Evolutionary conservation across 345 rosid genomes (phyloP).

Genomic region (Limnanthes douglasii): DNA sequence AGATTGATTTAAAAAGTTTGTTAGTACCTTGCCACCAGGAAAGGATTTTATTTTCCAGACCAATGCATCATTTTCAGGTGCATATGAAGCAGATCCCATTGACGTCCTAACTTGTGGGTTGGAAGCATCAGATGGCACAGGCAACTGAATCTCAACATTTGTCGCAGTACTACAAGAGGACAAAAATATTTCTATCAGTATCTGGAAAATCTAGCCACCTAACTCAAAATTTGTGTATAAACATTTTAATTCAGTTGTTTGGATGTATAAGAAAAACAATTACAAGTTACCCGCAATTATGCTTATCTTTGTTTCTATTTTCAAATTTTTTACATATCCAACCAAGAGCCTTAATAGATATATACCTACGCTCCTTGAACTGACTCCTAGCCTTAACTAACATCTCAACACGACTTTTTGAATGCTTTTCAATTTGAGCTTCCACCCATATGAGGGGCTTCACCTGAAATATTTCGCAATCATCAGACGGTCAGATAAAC

Average conservation of each 20-base stretch:
- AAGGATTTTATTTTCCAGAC: constrained; percentile 72
- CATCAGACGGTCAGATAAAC: too few species aligned
- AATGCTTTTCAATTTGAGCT: constrained; percentile 58
- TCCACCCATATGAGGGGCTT: constrained; percentile 76
- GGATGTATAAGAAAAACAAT: neutral
- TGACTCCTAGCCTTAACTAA: constrained; percentile 62
- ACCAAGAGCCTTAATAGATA: neutral
- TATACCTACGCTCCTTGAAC: constrained; percentile 61
- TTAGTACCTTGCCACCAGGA: constrained; percentile 57
- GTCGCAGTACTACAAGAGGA: constrained; percentile 73
- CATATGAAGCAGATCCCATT: constrained; percentile 64
- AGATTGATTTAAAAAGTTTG: constrained; percentile 1
- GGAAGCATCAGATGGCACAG: constrained; percentile 59
- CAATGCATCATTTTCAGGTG: constrained; percentile 67
- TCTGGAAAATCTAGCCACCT: constrained; percentile 2
- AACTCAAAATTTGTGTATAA: neutral
- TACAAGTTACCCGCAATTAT: neutral
- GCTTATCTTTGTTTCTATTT: neutral
- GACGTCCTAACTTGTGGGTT: constrained; percentile 59
- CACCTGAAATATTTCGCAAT: too few species aligned
- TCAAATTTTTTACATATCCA: neutral
- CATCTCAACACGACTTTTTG: constrained; percentile 58
- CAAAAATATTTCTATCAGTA: too few species aligned
- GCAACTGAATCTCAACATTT: constrained; percentile 63
- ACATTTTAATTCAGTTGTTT: neutral